These are phyloP conservation scores for Colletotrichum caudatum DNA, from an alignment of 2,329 filamentous ascomycete species.

Conservation along the genomic window DNA sequence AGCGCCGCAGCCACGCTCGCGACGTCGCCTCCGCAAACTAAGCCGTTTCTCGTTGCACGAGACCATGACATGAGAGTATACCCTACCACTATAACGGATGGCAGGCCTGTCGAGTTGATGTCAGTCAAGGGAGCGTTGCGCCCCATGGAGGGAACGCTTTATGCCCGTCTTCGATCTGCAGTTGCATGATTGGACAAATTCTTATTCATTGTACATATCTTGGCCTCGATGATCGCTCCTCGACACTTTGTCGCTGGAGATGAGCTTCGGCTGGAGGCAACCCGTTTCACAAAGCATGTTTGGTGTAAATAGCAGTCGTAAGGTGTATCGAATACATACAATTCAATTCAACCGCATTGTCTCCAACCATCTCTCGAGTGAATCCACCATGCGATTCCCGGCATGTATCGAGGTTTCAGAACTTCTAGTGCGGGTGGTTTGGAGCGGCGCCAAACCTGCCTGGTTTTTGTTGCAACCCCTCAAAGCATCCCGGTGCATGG, in stretches of 20 bases:
- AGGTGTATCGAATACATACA: conserved; percentile 17
- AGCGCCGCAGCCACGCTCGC: conserved; percentile 36
- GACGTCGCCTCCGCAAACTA: conserved; percentile 25
- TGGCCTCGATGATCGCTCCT: conserved; percentile 33
- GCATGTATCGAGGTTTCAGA: not conserved
- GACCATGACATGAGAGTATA: not conserved
- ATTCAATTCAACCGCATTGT: not conserved
- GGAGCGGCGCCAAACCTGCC: not conserved
- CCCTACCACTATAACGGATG: conserved; percentile 18
- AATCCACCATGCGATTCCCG: not conserved
- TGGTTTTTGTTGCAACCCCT: not conserved
- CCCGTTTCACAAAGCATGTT: conserved; percentile 30
- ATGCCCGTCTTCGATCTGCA: conserved; percentile 12
- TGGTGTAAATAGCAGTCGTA: conserved; percentile 26
- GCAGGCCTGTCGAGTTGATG: conserved; percentile 26
- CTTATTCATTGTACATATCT: conserved; percentile 34
- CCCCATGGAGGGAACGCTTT: conserved; percentile 6
- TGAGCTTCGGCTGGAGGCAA: conserved; percentile 37
- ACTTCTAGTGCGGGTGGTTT: not conserved
- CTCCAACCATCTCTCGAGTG: not conserved
- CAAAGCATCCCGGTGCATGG: not conserved
- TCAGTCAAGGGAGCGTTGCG: conserved; percentile 4
- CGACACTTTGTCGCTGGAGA: conserved; percentile 5
- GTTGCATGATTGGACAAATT: conserved; percentile 3
- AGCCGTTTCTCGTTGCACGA: conserved; percentile 1